Base-by-base conservation (phyloP, 2,329 filamentous ascomycete genomes). In the Microcera coccophila region DNA sequence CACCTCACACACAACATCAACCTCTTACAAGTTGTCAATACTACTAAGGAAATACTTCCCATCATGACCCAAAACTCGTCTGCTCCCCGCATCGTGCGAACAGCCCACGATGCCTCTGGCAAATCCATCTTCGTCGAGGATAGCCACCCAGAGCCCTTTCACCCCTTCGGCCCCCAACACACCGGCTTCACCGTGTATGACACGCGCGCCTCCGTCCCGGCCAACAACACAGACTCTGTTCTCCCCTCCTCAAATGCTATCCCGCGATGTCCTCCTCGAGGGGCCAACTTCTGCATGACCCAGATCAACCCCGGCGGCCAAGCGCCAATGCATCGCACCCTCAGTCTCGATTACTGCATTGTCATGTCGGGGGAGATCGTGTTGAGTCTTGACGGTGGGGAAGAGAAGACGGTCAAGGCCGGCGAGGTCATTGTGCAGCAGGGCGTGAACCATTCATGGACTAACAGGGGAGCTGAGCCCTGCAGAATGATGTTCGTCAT, bases 381-480 rank as follows among this genome's bases (percentile, higher is more conserved):
- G 4, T 48, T 71, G n/a, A 52, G 44, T 4, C 59, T 74, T 1
- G 70, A 73, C 44, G 54, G 59, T 3, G 69, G 69, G 5, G 67
- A 66, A 37, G 67, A 69, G 54, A 68, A 58, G 46, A 60, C 55
- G 4, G 19, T 72, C 2, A 46, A 45, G 20, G 50, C 54, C 2
- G 69, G 69, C 10, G 69, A 73, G 33, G 50, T 65, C n/a, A 55
- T 71, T 24, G 58, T 72, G 0, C 65, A 72, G 52, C 57, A 66
- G 31, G 72, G 71, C 0, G 62, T 61, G 8, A 72, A 67, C 41
- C 73, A 76, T 53, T 54, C 58, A 10, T 76, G 72, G 69, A 53
- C 62, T 14, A 74, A 75, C 44, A 58, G 63, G 14, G 60, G 61
- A 0, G 48, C 59, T 2, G 61, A 65, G 35, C 47, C 61, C 14